Conservation (phyloP, 2,329 filamentous ascomycete genomes). For the Rhinocladiella mackenziei region DNA sequence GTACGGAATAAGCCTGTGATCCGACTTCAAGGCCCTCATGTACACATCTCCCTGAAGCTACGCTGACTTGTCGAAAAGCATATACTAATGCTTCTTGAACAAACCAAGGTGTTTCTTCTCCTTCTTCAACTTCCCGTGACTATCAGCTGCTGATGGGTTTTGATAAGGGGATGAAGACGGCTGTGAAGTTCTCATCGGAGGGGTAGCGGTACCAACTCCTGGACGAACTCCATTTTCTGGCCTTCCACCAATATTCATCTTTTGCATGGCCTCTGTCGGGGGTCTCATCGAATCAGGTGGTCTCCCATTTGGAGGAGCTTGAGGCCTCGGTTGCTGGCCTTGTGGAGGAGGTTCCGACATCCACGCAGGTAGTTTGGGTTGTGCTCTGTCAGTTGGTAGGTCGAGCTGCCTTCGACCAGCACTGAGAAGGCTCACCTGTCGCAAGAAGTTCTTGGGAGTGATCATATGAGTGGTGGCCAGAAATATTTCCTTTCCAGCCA, state of each 20-base stretch:
- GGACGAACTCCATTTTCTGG: conserved; percentile 32
- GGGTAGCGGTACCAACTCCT: conserved; percentile 7
- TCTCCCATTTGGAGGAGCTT: conserved; percentile 21
- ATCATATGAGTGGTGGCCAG: conserved; percentile 90
- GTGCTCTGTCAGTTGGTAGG: conserved; percentile 74
- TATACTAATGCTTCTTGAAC: conserved; percentile 28
- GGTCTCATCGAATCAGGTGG: conserved; percentile 9
- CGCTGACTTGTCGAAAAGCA: conserved; percentile 17
- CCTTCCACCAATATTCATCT: conserved; percentile 27
- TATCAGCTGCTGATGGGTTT: conserved; percentile 14
- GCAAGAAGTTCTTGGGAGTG: conserved; percentile 74
- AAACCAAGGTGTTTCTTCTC: conserved; percentile 52
- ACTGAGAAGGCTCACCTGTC: conserved; percentile 76
- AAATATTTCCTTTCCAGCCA: conserved; percentile 75
- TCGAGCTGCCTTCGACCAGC: conserved; percentile 70
- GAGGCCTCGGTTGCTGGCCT: conserved; percentile 27
- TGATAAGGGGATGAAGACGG: conserved; percentile 16
- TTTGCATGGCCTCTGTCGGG: conserved; percentile 26
- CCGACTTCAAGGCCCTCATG: background rate
- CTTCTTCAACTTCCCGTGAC: conserved; percentile 51
- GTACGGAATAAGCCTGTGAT: too few relatives aligned
- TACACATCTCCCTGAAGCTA: conserved; percentile 15
- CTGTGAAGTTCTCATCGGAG: conserved; percentile 6
- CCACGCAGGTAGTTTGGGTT: conserved; percentile 77
- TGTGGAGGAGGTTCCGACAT: conserved; percentile 58